Evolutionary conservation across 1,139 yeast species (phyloP), one percentile per base, ranked within the genome.

Genomic region (Protomyces inouyei): DNA sequence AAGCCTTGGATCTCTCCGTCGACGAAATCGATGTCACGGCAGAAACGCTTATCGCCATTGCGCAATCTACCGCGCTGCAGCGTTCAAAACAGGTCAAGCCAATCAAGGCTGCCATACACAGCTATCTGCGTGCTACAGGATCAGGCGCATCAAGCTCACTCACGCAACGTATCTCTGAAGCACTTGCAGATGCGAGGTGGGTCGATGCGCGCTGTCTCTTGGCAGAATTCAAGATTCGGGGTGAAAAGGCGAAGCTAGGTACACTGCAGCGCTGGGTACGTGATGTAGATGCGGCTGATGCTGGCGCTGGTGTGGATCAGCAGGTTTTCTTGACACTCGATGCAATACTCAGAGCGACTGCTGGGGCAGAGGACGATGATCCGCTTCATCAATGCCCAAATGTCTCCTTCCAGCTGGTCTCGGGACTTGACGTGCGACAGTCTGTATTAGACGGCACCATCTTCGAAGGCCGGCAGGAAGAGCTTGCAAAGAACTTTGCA

Each of bases 231-330:
- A 53, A 56, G 28, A 45, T 60, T 12, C 59, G 64, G 8, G 56
- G 55, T 9, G 59, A 54, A 28, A 54, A 28, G 16, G 55, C 55
- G n/a, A 60, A 54, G 51, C 43, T 60, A 3, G 64, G 64, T 32
- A 55, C 64, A 14, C 36, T 60, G 18, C 64, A 60, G 55, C 40
- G 64, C 16, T 60, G 64, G 64, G 59, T 60, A 2, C 35, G 64
- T 8, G 64, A 60, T 14, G 59, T 54, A 18, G 64, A 60, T 23
- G 64, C 64, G 10, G 64, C 64, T 25, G 54, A 54, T 9, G 64
- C 59, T 14, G 59, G 54, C 1, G 37, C 43, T 3, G 55, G 54
- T 36, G 59, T 36, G 12, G 55, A 57, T 10, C 54, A 56, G 23
- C 55, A 60, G 52, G 59, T 60, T 25, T 54, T 60, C 32, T 9